Evolutionary conservation across 73 alveolate genomes (phyloP), one percentile per base, ranked within the genome.

Genomic region (Stentor coeruleus): DNA sequence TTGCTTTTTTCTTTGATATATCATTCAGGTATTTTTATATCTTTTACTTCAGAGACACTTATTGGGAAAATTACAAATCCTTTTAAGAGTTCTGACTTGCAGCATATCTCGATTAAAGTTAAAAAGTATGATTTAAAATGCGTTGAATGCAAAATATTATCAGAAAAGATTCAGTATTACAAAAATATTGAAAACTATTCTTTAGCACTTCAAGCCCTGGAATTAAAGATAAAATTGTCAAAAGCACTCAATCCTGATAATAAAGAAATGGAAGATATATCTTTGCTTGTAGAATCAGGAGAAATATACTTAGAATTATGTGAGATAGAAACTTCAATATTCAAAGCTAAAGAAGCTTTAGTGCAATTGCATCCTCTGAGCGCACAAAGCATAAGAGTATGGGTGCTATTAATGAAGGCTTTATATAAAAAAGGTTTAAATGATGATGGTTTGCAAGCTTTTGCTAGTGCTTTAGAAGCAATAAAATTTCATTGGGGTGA

Each of bases 401-500:
- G 86, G 84, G 83, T 89, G 59, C 73, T 86, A 14, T 80, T 87
- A 0, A 87, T 90, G 91, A 82, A 91, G 74, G 90, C 88, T 3
- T 39, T 76, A 74, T 87, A 73, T 15, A 11, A 15, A 3, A 37
- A 33, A 28, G 76, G 59, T 26, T 86, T 66, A 40, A 66, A 20
- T 20, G 79, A 66, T 26, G 79, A 88, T 39, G 87, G 86, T 3
- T 85, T 87, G 74, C 73, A 77, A 75, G 85, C 81, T 72, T 89
- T 91, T 83, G 76, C 75, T 37, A 59, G 77, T 41, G 95, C 95
- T 1, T 55, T 91, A 3, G 38, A 81, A 39, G 72, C 89, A 3
- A 49, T 91, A 1, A 93, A 58, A 11, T 84, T 76, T 38, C 97
- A 91, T 82, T 89, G 94, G 91, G 97, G 97, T 37, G 81, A 59